Conservation (phyloP, 2,329 filamentous ascomycete species). For the Hymenotorrendiella dingleyae region DNA sequence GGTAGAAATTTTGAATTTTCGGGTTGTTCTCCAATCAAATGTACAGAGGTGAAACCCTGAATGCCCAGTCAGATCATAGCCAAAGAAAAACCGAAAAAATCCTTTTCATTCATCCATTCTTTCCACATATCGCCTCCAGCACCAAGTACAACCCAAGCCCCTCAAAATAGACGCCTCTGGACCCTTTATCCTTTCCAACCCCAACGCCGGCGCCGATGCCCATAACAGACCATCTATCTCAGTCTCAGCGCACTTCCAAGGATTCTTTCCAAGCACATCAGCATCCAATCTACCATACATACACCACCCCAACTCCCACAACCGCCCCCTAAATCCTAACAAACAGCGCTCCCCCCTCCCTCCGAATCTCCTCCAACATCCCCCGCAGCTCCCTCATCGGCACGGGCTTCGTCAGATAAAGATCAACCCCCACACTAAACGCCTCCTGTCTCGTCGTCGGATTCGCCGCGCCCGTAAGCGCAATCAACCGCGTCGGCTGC, state of each 20-base stretch:
- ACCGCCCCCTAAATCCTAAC: not conserved
- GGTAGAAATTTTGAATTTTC: too few species aligned
- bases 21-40: too few species aligned
- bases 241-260: too few species aligned
- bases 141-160: not conserved
- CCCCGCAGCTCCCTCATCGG: conserved; percentile 27
- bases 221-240: too few species aligned
- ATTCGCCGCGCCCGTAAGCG: conserved; percentile 46
- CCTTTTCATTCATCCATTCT: too few species aligned
- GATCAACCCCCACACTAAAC: conserved; percentile 45
- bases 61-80: too few species aligned
- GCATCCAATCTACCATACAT: too few species aligned
- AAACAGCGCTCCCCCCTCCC: conserved; percentile 14
- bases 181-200: not conserved
- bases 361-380: conserved; percentile 28
- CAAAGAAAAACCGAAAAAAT: too few species aligned
- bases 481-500: conserved; percentile 41
- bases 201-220: too few species aligned
- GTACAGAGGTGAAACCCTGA: too few species aligned
- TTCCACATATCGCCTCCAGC: too few species aligned
- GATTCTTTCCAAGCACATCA: too few species aligned
- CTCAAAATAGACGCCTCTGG: not conserved
- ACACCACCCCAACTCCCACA: not conserved
- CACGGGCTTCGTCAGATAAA: conserved; percentile 50
- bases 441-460: conserved; percentile 44